Base-by-base conservation (phyloP, 371 early-diverging fungal genomes). In the Mucor piriformis region DNA sequence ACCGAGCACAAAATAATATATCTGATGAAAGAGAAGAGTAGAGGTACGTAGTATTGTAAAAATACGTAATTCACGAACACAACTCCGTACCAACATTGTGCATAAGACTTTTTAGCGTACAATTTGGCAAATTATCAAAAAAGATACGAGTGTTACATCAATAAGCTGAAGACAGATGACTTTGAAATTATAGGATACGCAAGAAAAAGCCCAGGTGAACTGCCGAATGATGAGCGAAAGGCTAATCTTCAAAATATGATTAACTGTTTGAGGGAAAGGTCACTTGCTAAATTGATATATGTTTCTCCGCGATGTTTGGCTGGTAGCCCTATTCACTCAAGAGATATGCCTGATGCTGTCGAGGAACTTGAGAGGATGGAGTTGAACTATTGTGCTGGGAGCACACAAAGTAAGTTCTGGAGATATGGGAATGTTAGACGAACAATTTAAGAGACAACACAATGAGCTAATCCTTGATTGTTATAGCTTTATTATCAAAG, bases 131-230 rank as follows among this genome's bases (percentile, higher is more conserved):
- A 43, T 32, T 54, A 43, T 35, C 47, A 56, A 47, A 46, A 56
- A 46, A 53, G 48, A 32, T 61, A 54, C 37, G 51, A 61, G 52
- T 6, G 23, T 46, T 54, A 29, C 16, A 50, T 61, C 23, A 40
- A 53, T 35, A 61, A 44, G 34, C 52, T 48, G 13, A 47, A 48
- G 48, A 54, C 34, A 35, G 33, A 54, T 60, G 61, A 47, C 27
- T 53, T 48, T 54, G 54, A 60, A 47, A 53, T 60, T 27, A 54
- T 60, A 35, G 61, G 54, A 32, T 60, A 54, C 54, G 61, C 61
- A 27, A 44, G 54, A 44, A 59, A 59, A 51, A 54, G 43, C 33
- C 54, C 43, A 27, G 38, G 54, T 54, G 43, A 42, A 43, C 43
- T 43, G 42, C 43, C 25, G 44, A 54, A 43, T 54, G 54, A 43